Percentiles rank a stretch among this genome's conserved stretches.
Conservation (phyloP, 768 basidiomycete genomes). For the Coprinopsis sp. region DNA sequence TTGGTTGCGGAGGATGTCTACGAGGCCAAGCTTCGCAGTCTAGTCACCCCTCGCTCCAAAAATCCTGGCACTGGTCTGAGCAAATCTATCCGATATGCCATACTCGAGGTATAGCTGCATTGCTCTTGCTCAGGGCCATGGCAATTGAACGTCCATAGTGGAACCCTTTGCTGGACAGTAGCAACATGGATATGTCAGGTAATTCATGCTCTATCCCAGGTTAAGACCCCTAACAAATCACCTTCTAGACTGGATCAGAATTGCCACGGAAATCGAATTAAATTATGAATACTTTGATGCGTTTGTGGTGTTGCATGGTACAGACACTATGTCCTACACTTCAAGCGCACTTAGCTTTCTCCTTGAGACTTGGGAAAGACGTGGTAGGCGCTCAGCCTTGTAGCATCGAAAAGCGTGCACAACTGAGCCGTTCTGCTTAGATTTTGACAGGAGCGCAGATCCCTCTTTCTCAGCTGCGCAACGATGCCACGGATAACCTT, state of each 20-base stretch:
- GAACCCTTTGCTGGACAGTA: slow-evolving; percentile 83
- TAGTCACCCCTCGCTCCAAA: slow-evolving; percentile 73
- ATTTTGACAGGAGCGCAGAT: slow-evolving; percentile 94
- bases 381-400: slow-evolving; percentile 46
- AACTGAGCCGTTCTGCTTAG: slow-evolving; percentile 29
- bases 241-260: slow-evolving; percentile 76
- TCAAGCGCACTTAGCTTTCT: slow-evolving; percentile 88
- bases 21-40: slow-evolving; percentile 66
- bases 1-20: slow-evolving; percentile 61
- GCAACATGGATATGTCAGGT: slow-evolving; percentile 84
- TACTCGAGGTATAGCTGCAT: slow-evolving; percentile 59
- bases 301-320: slow-evolving; percentile 87
- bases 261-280: slow-evolving; percentile 88
- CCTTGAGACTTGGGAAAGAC: slow-evolving; percentile 92
- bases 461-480: slow-evolving; percentile 84
- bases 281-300: slow-evolving; percentile 85
- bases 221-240: slow-evolving; percentile 1
- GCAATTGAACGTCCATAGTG: slow-evolving; percentile 46
- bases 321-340: slow-evolving; percentile 89
- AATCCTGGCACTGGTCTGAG: slow-evolving; percentile 54
- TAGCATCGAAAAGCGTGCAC: neutral
- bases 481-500: slow-evolving; percentile 91
- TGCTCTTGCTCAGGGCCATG: slow-evolving; percentile 5
- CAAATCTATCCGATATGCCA: slow-evolving; percentile 80
- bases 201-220: slow-evolving; percentile 8